Base-by-base conservation (phyloP, 73 alveolate genomes). In the Paraurostyla sp. region DNA sequence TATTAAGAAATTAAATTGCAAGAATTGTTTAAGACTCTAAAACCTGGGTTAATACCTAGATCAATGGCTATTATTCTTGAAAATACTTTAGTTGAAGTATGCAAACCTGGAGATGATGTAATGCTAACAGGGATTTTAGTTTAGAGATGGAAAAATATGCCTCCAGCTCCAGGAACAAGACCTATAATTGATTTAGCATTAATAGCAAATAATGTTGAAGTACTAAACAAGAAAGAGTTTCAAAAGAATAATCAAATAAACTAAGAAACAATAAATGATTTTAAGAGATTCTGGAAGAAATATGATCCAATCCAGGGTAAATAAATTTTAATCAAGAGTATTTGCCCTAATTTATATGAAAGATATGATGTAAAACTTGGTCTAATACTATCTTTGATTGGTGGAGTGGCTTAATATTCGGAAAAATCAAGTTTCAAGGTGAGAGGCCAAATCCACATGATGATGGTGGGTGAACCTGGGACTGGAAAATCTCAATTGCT, bases 381-480 rank as follows among this genome's bases (percentile, higher is more conserved):
- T 16, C 83, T 92, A 13, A 63, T 95, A 41, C 71, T 95, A 43
- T 52, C 96, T 48, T 50, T 93, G 23, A 93, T 95, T 25, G 98
- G 98, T 48, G 97, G 98, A 33, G 92, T 88, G 7, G 50, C 94
- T 0, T 59, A 85, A 73, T 59, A 71, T 22, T 46, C 51, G 42
- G 95, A 91, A 9, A 41, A 87, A 41, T 80, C 83, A 18, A 63
- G 54, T 42, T 49, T 56, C 9, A 78, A 71, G 33, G 80, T 91
- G 0, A 91, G 98, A 83, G 97, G 97, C 11, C 81, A 95, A 65
- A 85, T 93, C 50, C 98, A 95, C 65, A 50, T 90, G 65, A 81
- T 95, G 25, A 52, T 94, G 33, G 92, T 95, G 16, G 98, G 98
- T 27, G 98, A 95, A 71, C 97, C 97, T 18, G 98, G 98, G 0